phyloP scores from a whole-genome alignment of 2,329 filamentous ascomycete species.

The Fusarium zealandicum region DNA sequence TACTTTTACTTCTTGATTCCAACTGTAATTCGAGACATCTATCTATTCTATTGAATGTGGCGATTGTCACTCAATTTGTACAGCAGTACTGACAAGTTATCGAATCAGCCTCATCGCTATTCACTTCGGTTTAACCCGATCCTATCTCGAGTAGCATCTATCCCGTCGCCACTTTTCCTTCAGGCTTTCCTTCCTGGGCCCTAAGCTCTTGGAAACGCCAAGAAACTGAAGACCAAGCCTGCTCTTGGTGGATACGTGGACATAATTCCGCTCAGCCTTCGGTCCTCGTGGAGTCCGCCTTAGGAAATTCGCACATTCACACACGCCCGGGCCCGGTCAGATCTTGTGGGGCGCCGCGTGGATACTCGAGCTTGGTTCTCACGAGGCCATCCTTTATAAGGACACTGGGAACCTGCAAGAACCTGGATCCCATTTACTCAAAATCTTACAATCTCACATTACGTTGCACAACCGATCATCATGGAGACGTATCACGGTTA shows the following conservation, averaged over 20 bases:
- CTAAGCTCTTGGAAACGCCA: constrained; percentile 35
- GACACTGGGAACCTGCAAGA: constrained; percentile 27
- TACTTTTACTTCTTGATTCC: neutral
- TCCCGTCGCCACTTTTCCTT: constrained; percentile 18
- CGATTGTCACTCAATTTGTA: neutral
- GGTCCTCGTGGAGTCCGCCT: constrained; percentile 39
- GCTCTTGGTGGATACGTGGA: constrained; percentile 36
- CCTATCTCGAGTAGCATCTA: constrained; percentile 13
- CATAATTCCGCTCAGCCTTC: constrained; percentile 40
- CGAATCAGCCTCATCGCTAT: constrained; percentile 22
- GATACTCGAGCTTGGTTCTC: constrained; percentile 37
- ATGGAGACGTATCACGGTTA: constrained; percentile 99
- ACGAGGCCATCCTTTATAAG: constrained; percentile 33
- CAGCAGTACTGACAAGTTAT: constrained; percentile 19
- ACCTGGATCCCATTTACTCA: constrained; percentile 28
- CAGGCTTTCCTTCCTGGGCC: constrained; percentile 14
- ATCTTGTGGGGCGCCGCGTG: constrained; percentile 41
- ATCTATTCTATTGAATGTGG: neutral
- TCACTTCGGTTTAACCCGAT: constrained; percentile 19
- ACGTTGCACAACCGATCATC: constrained; percentile 40
- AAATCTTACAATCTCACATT: constrained; percentile 24
- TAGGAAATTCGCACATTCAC: constrained; percentile 33
- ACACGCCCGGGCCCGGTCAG: constrained; percentile 38
- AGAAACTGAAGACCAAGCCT: constrained; percentile 31
- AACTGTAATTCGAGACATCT: neutral